Evolutionary conservation across 208 protist genomes (phyloP).

Genomic region (Crithidia acanthocephali): DNA sequence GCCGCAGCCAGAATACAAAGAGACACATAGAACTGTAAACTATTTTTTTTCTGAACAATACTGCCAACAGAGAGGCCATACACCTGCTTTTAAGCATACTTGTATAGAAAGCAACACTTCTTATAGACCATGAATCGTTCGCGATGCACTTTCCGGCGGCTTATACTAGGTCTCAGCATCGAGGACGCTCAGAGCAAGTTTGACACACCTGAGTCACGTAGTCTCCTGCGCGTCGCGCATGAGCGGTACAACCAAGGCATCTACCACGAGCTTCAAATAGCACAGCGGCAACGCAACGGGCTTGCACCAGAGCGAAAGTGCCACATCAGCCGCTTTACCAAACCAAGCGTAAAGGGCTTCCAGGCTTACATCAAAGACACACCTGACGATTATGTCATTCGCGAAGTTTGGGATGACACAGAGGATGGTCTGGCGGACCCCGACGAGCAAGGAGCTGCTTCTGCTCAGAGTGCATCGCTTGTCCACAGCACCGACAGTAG

Average conservation of each 20-base stretch:
- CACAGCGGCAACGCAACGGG: slow-evolving; percentile 70
- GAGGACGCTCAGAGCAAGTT: slow-evolving; percentile 91
- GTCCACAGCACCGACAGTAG: slow-evolving; percentile 11
- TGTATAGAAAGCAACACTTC: neutral
- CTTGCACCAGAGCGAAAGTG: slow-evolving; percentile 70
- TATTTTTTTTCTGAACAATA: neutral
- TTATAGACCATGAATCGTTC: slow-evolving; percentile 43
- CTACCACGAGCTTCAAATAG: slow-evolving; percentile 81
- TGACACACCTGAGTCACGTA: slow-evolving; percentile 73
- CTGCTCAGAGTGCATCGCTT: slow-evolving; percentile 2
- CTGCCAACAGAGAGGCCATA: too few relatives aligned
- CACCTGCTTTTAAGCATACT: too few relatives aligned
- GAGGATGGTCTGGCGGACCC: slow-evolving; percentile 2
- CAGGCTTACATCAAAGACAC: slow-evolving; percentile 79
- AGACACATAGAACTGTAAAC: slow-evolving; percentile 36
- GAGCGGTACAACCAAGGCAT: slow-evolving; percentile 84
- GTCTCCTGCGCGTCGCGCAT: slow-evolving; percentile 70
- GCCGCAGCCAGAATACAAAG: neutral
- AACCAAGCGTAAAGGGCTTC: slow-evolving; percentile 78
- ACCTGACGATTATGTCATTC: slow-evolving; percentile 76
- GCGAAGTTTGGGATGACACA: slow-evolving; percentile 63
- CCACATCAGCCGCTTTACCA: slow-evolving; percentile 81
- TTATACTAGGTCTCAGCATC: slow-evolving; percentile 88
- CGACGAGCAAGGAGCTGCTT: neutral
- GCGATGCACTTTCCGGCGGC: slow-evolving; percentile 41